These are phyloP conservation scores for Euphorbia schlechtendalii DNA, from an alignment of 441 rosid genomes.

Conservation along the genomic window DNA sequence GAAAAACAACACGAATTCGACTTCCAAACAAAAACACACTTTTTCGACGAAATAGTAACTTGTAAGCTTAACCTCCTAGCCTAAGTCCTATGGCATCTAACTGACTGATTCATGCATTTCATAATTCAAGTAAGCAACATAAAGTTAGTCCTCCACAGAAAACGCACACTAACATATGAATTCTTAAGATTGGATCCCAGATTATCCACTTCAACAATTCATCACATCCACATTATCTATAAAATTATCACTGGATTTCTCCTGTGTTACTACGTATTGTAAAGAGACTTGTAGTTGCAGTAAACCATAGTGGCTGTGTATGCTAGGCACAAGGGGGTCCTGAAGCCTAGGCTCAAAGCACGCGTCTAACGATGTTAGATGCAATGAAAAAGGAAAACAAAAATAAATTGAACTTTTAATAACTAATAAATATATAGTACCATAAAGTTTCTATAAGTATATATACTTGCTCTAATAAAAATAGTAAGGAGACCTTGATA, in stretches of 20 bases:
- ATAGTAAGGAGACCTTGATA: too few relatives aligned
- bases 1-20: background rate
- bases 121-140: background rate
- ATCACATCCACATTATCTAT: slow-evolving; percentile 6
- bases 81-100: background rate
- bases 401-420: too few relatives aligned
- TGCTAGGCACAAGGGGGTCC: too few relatives aligned
- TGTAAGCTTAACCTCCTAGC: background rate
- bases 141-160: too few relatives aligned
- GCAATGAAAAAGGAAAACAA: too few relatives aligned
- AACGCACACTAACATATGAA: background rate
- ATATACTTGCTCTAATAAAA: too few relatives aligned
- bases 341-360: too few relatives aligned
- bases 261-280: background rate
- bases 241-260: background rate
- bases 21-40: background rate
- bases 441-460: too few relatives aligned
- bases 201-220: background rate
- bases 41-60: background rate
- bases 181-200: background rate
- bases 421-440: too few relatives aligned
- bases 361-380: too few relatives aligned
- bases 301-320: too few relatives aligned
- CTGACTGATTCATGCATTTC: background rate
- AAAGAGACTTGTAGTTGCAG: background rate